Conservation (phyloP, 176 grass and related monocot species). For the Miscanthus lutarioriparius region DNA sequence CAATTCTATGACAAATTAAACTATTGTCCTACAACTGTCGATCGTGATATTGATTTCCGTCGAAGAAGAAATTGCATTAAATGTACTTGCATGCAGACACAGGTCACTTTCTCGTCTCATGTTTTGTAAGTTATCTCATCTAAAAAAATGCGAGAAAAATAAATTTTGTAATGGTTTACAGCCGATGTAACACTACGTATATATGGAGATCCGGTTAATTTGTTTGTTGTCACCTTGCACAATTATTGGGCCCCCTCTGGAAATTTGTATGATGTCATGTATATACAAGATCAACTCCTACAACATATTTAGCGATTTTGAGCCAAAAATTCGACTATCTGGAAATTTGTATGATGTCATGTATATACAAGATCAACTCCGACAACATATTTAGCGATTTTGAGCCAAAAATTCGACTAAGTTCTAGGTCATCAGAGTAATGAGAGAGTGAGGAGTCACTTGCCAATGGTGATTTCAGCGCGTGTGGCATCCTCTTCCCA, state of each 20-base stretch:
- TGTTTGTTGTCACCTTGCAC: not conserved
- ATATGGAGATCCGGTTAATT: not conserved
- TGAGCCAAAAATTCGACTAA: not conserved
- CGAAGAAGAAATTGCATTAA: not conserved
- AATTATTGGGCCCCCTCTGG: not conserved
- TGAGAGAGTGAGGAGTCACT: too few species aligned
- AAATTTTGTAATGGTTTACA: not conserved
- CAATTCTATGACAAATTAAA: slow-evolving; percentile 5
- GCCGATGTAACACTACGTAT: not conserved
- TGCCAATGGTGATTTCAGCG: too few species aligned
- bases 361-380: too few species aligned
- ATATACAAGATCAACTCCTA: too few species aligned
- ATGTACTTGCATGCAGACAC: not conserved
- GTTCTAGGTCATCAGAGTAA: too few species aligned
- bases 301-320: too few species aligned
- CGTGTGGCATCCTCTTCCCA: too few species aligned
- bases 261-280: not conserved
- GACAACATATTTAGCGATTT: too few species aligned
- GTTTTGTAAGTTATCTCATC: not conserved
- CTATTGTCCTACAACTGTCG: not conserved
- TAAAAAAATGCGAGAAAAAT: not conserved
- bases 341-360: not conserved
- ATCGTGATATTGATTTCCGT: not conserved
- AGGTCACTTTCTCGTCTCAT: not conserved
- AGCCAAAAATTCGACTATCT: not conserved